phyloP scores from a whole-genome alignment of 2,329 filamentous ascomycete species.

The Juglanconis sp. region DNA sequence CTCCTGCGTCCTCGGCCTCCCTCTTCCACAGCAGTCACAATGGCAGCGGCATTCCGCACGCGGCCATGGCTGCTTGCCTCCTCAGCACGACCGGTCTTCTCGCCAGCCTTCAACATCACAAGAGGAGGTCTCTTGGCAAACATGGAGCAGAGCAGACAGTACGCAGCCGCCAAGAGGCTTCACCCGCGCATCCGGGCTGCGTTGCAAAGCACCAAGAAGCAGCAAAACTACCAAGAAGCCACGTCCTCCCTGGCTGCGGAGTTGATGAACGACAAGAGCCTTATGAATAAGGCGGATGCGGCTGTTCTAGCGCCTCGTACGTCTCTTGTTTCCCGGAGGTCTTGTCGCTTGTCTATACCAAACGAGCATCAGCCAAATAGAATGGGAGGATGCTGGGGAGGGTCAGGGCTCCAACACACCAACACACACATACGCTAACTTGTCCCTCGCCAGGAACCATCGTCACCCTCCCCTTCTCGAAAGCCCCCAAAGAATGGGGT shows the following conservation, averaged over 20 bases:
- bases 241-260: conserved; percentile 1
- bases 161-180: not conserved
- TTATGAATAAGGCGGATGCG: not conserved
- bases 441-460: conserved; percentile 42
- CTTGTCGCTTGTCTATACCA: not conserved
- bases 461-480: conserved; percentile 38
- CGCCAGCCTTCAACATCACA: not conserved
- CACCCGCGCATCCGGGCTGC: conserved; percentile 5
- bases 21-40: not conserved
- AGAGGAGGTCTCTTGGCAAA: not conserved
- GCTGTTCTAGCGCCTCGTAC: conserved; percentile 12
- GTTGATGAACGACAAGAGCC: not conserved
- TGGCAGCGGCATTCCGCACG: conserved; percentile 19
- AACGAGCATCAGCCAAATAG: not conserved
- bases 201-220: not conserved
- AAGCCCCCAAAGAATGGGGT: conserved; percentile 28
- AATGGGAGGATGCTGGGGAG: no score
- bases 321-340: not conserved
- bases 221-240: conserved; percentile 4
- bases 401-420: not conserved
- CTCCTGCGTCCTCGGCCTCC: not conserved
- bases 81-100: not conserved
- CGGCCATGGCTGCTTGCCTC: conserved; percentile 13
- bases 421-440: not conserved
- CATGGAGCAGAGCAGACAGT: conserved; percentile 10